A percentile compares a stretch with the other conserved stretches of the same genome.
Conservation (phyloP, 2,329 filamentous ascomycete genomes). For the Fusarium euwallaceae region DNA sequence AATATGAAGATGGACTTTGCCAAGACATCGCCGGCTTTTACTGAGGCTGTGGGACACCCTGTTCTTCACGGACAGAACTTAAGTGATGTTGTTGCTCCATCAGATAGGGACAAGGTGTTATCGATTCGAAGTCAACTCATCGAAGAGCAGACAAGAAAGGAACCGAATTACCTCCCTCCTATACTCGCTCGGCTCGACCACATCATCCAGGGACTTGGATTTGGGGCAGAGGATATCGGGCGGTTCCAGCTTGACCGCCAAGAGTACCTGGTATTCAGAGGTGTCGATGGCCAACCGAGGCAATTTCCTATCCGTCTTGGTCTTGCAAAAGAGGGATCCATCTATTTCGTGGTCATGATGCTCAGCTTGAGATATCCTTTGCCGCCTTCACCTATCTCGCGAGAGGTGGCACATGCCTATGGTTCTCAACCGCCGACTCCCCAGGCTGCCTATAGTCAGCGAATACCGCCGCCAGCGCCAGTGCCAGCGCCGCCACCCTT, state of each 20-base stretch:
- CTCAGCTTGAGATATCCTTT: slow-evolving; percentile 58
- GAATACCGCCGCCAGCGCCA: slow-evolving; percentile 51
- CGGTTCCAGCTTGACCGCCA: slow-evolving; percentile 66
- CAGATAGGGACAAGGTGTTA: slow-evolving; percentile 66
- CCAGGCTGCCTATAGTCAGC: slow-evolving; percentile 56
- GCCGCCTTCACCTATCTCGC: slow-evolving; percentile 59
- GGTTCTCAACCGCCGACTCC: slow-evolving; percentile 51
- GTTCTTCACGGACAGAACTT: slow-evolving; percentile 64
- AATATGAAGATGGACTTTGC: slow-evolving; percentile 70
- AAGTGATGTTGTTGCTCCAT: slow-evolving; percentile 64
- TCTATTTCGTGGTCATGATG: slow-evolving; percentile 71
- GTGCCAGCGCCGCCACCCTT: slow-evolving; percentile 58
- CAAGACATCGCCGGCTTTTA: slow-evolving; percentile 68
- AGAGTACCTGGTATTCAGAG: slow-evolving; percentile 68
- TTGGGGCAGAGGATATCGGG: slow-evolving; percentile 65
- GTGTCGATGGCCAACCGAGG: slow-evolving; percentile 65
- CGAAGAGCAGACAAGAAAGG: slow-evolving; percentile 68
- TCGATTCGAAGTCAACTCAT: slow-evolving; percentile 66
- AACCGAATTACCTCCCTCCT: slow-evolving; percentile 74
- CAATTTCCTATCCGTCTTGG: slow-evolving; percentile 66
- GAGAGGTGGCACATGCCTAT: slow-evolving; percentile 59
- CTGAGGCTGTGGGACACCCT: slow-evolving; percentile 65
- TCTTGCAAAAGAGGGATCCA: slow-evolving; percentile 70
- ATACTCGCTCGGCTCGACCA: slow-evolving; percentile 70
- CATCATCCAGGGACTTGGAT: slow-evolving; percentile 67